Evolutionary conservation across 768 basidiomycete species (phyloP), one percentile per base, ranked within the genome.

Genomic region (Leucosporidium scottii): DNA sequence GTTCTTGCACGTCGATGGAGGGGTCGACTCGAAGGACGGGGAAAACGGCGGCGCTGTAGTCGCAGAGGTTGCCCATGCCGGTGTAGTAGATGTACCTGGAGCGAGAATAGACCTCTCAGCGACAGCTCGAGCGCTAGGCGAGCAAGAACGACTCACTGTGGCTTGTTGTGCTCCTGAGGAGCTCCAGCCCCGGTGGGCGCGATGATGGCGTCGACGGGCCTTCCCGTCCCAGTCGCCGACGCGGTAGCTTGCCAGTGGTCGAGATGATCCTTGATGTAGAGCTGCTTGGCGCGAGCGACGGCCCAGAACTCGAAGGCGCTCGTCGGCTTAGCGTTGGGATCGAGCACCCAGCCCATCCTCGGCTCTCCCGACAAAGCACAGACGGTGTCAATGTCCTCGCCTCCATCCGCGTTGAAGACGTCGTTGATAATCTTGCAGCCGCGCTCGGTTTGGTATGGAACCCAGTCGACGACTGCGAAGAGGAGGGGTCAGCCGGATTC

Each of bases 171-270:
- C 23, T 30, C 50, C 53, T 68, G 62, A 1, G 70, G 64, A 4
- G 64, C 64, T 3, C 50, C 28, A 9, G 64, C 56, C 7, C 21
- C 30, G 27, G 79, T 81, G 27, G 90, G 87, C 3, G 81, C 78
- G 47, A 91, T 85, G 71, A 91, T 84, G 2, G 86, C 88, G 74
- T 91, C 90, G 9, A 90, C 82, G 7, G 88, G 86, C 3, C 90
- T 78, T 2, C 86, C 87, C 0, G 87, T 90, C 0, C 83, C 84
- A 0, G 88, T 90, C 20, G 72, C 57, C 0, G 62, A 68, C 15
- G 72, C 78, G 0, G 85, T 86, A 7, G 77, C 79, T 60, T 85
- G 81, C 88, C 88, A 90, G 59, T 83, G 78, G 57, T 85, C 82
- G 56, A 87, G 77, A 74, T 88, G 85, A 59, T 81, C 80, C 70